A percentile compares a stretch with the other conserved stretches of the same genome.
These are phyloP conservation scores for Xerocomus spinulosus DNA, from an alignment of 768 basidiomycete species.

Conservation along the genomic window DNA sequence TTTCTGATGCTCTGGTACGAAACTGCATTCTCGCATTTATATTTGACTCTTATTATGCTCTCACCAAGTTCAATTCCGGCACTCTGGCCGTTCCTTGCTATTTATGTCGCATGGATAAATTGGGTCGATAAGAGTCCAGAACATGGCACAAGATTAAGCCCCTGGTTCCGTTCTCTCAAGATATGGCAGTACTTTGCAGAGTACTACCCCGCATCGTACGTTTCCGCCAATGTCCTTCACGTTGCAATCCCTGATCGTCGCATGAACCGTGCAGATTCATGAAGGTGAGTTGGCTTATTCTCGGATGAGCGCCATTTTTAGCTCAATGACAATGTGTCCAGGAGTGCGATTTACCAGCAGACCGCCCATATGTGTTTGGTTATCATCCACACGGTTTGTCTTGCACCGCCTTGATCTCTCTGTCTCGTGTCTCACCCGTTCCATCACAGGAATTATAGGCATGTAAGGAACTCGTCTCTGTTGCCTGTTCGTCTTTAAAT, in stretches of 20 bases:
- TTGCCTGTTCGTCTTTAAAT: not conserved
- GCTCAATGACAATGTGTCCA: not conserved
- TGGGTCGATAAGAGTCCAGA: slow-evolving; percentile 77
- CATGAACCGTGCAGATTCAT: slow-evolving; percentile 10
- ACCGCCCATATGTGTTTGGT: slow-evolving; percentile 93
- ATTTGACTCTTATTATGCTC: not conserved
- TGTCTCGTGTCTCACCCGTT: slow-evolving; percentile 1
- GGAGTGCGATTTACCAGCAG: slow-evolving; percentile 89
- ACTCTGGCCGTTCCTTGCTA: slow-evolving; percentile 77
- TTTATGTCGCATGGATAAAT: slow-evolving; percentile 75
- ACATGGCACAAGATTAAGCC: slow-evolving; percentile 61
- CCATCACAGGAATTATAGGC: slow-evolving; percentile 80
- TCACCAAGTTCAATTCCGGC: slow-evolving; percentile 75
- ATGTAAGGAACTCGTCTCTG: slow-evolving; percentile 57
- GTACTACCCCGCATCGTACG: slow-evolving; percentile 86
- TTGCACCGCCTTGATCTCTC: not conserved
- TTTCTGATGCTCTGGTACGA: slow-evolving; percentile 83
- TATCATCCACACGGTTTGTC: slow-evolving; percentile 92
- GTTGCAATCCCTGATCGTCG: not conserved
- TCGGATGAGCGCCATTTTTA: not conserved
- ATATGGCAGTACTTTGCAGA: slow-evolving; percentile 92
- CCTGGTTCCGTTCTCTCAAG: slow-evolving; percentile 64
- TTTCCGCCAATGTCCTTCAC: slow-evolving; percentile 15
- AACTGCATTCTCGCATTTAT: not conserved
- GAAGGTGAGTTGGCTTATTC: slow-evolving; percentile 31